Evolutionary conservation across 1,284 basidiomycete species (phyloP).

Genomic region (Coniferiporia sulphurascens): DNA sequence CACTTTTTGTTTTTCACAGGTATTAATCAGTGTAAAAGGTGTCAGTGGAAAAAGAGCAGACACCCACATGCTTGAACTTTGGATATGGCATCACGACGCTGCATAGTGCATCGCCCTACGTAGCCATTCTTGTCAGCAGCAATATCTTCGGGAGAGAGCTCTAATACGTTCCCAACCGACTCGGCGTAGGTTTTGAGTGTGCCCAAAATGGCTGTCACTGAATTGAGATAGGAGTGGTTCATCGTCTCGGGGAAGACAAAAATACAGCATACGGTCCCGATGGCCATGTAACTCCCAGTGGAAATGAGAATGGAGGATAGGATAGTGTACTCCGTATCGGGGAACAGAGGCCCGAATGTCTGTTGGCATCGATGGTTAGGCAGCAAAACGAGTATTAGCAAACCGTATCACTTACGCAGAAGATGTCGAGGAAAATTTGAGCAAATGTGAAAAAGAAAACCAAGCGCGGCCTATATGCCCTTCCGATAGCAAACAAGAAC

Average conservation of each 20-base stretch:
- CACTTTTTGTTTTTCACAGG: conserved; percentile 34
- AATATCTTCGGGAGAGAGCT: conserved; percentile 31
- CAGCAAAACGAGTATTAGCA: background rate
- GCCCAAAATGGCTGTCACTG: conserved; percentile 31
- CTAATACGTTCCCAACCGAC: conserved; percentile 39
- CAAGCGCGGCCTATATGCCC: conserved; percentile 60
- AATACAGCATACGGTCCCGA: conserved; percentile 50
- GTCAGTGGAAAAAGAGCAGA: conserved; percentile 23
- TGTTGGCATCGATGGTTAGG: conserved; percentile 19
- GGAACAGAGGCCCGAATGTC: conserved; percentile 58
- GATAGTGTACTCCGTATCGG: conserved; percentile 59
- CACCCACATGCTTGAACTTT: conserved; percentile 24
- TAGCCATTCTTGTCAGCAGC: conserved; percentile 28
- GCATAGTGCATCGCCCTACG: conserved; percentile 27
- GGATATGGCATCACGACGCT: conserved; percentile 22
- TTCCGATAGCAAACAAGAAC: conserved; percentile 54
- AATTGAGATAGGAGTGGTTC: conserved; percentile 44
- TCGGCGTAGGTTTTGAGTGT: conserved; percentile 33
- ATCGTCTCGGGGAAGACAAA: conserved; percentile 73
- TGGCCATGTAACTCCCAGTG: conserved; percentile 53
- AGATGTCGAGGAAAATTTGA: conserved; percentile 57
- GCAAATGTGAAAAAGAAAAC: conserved; percentile 53
- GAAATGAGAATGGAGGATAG: conserved; percentile 56
- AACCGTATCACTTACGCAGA: conserved; percentile 41
- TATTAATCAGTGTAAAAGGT: background rate